Conservation (phyloP, 257 asterid genomes). For the Buddleja alternifolia region DNA sequence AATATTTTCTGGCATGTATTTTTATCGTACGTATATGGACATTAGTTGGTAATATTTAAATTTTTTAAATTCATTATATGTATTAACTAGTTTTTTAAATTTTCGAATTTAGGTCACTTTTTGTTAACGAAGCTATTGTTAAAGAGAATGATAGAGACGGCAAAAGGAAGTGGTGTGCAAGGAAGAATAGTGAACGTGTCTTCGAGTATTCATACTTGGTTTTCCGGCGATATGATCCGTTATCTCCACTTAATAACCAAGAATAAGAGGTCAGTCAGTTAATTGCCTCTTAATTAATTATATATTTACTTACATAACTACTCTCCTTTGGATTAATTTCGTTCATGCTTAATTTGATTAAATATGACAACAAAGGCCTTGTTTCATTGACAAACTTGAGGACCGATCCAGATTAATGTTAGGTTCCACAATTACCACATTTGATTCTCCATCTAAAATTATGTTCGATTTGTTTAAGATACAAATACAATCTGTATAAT, state of each 20-base stretch:
- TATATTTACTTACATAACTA: too few relatives aligned
- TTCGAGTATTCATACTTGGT: conserved; percentile 88
- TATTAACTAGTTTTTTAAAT: background rate
- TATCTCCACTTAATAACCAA: conserved; percentile 69
- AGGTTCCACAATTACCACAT: too few relatives aligned
- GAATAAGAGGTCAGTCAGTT: conserved; percentile 59
- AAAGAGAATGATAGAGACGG: conserved; percentile 70
- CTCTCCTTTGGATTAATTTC: too few relatives aligned
- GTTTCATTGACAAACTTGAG: too few relatives aligned
- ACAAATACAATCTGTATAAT: too few relatives aligned
- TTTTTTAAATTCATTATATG: background rate
- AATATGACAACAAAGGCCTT: too few relatives aligned
- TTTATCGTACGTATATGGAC: background rate
- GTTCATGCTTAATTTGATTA: too few relatives aligned
- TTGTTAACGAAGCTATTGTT: conserved; percentile 78
- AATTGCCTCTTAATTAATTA: too few relatives aligned
- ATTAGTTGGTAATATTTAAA: background rate
- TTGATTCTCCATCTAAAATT: too few relatives aligned
- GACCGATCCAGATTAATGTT: too few relatives aligned
- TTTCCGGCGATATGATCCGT: conserved; percentile 73
- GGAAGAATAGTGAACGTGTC: conserved; percentile 95
- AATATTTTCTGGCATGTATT: background rate
- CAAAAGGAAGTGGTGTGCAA: conserved; percentile 57
- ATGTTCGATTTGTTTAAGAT: too few relatives aligned
- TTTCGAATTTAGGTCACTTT: conserved; percentile 64